phyloP scores from a whole-genome alignment of 257 asterid species.

The Nicotiana knightiana region DNA sequence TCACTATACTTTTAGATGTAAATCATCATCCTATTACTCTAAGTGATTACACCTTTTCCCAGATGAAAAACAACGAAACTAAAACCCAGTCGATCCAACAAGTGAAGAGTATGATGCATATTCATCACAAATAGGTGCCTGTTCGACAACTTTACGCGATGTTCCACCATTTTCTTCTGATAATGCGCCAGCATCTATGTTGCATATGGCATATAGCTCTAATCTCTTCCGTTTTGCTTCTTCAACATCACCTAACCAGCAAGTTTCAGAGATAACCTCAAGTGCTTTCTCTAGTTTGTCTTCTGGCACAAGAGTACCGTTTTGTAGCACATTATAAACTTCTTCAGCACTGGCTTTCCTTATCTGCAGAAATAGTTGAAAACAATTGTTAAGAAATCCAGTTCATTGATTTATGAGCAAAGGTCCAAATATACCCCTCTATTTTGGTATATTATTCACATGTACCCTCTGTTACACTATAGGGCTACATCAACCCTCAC shows the following conservation, averaged over 20 bases:
- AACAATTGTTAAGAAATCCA: not conserved
- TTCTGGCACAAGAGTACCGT: conserved; percentile 48
- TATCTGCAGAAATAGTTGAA: conserved; percentile 39
- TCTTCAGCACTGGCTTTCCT: conserved; percentile 81
- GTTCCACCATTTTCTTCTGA: conserved; percentile 14
- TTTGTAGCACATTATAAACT: conserved; percentile 71
- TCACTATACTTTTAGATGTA: too few species aligned
- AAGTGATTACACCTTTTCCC: too few species aligned
- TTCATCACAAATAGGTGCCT: conserved; percentile 50
- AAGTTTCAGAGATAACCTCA: conserved; percentile 70
- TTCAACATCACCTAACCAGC: conserved; percentile 84
- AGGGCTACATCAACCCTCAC: too few species aligned
- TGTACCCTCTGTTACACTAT: too few species aligned
- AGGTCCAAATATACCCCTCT: too few species aligned
- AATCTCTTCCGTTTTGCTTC: conserved; percentile 65
- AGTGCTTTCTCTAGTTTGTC: conserved; percentile 57
- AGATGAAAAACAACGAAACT: conserved; percentile 3
- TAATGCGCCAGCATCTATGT: conserved; percentile 35
- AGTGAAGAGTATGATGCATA: conserved; percentile 75
- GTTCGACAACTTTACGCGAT: conserved; percentile 21
- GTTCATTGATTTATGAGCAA: not conserved
- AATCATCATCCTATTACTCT: too few species aligned
- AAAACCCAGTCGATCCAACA: conserved; percentile 90
- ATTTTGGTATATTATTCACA: too few species aligned
- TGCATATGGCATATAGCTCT: conserved; percentile 48